These are phyloP conservation scores for Chrysochromulina tobinii DNA, from an alignment of 78 protist genomes.

Conservation along the genomic window DNA sequence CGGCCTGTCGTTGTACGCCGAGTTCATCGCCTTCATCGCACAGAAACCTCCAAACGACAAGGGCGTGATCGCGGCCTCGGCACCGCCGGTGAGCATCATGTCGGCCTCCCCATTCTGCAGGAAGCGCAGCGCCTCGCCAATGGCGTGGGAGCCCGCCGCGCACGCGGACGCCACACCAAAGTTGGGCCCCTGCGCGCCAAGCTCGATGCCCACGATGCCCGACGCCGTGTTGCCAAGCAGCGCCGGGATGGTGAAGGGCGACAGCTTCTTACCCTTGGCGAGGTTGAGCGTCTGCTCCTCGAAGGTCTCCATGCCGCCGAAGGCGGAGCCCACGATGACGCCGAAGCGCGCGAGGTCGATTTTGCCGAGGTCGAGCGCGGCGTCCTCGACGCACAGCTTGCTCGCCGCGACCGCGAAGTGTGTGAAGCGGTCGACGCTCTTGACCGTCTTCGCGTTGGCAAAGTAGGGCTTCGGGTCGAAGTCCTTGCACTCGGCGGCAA, in stretches of 20 bases:
- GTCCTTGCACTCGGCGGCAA: background rate
- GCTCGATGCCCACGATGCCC: constrained; percentile 13
- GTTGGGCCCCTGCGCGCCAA: constrained; percentile 14
- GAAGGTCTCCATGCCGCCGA: constrained; percentile 16
- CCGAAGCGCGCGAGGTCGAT: background rate
- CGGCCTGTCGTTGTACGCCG: constrained; percentile 14
- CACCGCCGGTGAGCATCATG: background rate
- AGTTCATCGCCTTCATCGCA: constrained; percentile 24
- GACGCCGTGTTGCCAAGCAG: background rate
- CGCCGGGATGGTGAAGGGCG: constrained; percentile 2
- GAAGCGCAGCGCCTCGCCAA: constrained; percentile 2
- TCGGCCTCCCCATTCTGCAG: background rate
- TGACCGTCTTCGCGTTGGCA: background rate
- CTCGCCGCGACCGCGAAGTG: constrained; percentile 14
- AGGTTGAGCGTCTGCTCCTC: background rate
- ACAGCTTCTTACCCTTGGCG: background rate
- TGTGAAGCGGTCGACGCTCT: background rate
- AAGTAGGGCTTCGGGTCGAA: background rate
- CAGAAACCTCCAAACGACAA: constrained; percentile 27
- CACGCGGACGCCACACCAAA: constrained; percentile 7
- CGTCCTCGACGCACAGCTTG: background rate
- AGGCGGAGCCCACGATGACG: background rate
- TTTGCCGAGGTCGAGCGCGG: background rate
- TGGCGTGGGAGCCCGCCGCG: constrained; percentile 26
- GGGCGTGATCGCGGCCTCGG: constrained; percentile 39